phyloP scores from a whole-genome alignment of 768 basidiomycete genomes.

The Kwoniella newhampshirensis region DNA sequence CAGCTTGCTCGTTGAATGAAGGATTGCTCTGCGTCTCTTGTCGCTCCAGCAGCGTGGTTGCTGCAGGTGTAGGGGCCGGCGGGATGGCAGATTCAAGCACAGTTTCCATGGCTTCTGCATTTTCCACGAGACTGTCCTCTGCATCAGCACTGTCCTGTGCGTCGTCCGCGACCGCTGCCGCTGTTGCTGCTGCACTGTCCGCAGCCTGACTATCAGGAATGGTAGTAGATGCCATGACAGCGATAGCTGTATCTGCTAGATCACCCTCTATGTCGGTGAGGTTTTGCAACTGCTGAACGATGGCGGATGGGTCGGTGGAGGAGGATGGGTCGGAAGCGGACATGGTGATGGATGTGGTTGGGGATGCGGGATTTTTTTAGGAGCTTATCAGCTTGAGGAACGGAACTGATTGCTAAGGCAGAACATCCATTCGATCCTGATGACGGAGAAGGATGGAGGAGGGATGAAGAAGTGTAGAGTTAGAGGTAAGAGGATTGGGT shows the following conservation, averaged over 20 bases:
- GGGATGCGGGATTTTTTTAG: background rate
- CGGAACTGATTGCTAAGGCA: background rate
- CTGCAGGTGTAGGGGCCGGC: slow-evolving; percentile 17
- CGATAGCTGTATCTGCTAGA: slow-evolving; percentile 39
- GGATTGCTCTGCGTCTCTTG: background rate
- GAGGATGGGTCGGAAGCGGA: slow-evolving; percentile 4
- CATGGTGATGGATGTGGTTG: background rate
- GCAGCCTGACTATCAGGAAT: background rate
- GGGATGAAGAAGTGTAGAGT: background rate
- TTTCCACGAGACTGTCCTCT: slow-evolving; percentile 22
- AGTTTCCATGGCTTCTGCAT: slow-evolving; percentile 32
- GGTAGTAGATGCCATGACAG: slow-evolving; percentile 16
- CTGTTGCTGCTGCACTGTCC: background rate
- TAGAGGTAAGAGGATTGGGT: too few species aligned
- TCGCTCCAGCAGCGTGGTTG: background rate
- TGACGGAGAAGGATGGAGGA: too few species aligned
- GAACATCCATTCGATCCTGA: too few species aligned
- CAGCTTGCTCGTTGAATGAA: background rate
- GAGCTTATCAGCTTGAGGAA: background rate
- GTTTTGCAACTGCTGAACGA: slow-evolving; percentile 35
- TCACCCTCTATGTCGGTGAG: slow-evolving; percentile 45
- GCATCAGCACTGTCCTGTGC: slow-evolving; percentile 8
- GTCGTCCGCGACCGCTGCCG: background rate
- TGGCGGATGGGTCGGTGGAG: slow-evolving; percentile 15
- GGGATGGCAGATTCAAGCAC: slow-evolving; percentile 42